Evolutionary conservation across 192 early-diverging fungal genomes (phyloP).

Genomic region (Endogone sp.): DNA sequence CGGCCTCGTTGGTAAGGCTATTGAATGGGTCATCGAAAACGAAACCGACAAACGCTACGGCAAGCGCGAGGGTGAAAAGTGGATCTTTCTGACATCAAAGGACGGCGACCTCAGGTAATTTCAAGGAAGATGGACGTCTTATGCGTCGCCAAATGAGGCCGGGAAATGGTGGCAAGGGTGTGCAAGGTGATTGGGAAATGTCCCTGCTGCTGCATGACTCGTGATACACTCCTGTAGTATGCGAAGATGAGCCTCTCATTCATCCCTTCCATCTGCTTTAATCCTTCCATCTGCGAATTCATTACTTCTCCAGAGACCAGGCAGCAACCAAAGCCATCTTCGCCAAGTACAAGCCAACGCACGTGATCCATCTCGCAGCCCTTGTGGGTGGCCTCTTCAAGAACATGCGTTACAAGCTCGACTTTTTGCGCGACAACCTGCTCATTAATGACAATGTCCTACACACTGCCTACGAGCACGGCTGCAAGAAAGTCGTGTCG

Average conservation of each 20-base stretch:
- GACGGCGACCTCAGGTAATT: conserved; percentile 80
- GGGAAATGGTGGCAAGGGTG: background rate
- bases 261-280: too few relatives aligned
- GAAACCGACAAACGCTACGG: conserved; percentile 45
- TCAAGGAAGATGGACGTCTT: too few relatives aligned
- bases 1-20: conserved; percentile 75
- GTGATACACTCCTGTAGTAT: too few relatives aligned
- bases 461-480: conserved; percentile 50
- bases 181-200: too few relatives aligned
- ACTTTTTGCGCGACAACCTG: conserved; percentile 74
- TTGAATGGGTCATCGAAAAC: conserved; percentile 64
- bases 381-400: conserved; percentile 74
- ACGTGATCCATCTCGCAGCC: conserved; percentile 77
- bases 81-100: conserved; percentile 71
- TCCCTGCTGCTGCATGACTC: too few relatives aligned
- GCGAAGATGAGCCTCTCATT: too few relatives aligned
- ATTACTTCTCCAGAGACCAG: conserved; percentile 50
- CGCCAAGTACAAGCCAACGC: conserved; percentile 71
- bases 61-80: conserved; percentile 59
- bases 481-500: conserved; percentile 81
- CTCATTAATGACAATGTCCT: conserved; percentile 79
- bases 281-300: too few relatives aligned
- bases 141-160: conserved; percentile 6
- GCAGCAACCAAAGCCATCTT: conserved; percentile 62
- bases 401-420: conserved; percentile 77